These are phyloP conservation scores for Picocystis salinarum DNA, from an alignment of 139 green algal genomes.

Conservation along the genomic window DNA sequence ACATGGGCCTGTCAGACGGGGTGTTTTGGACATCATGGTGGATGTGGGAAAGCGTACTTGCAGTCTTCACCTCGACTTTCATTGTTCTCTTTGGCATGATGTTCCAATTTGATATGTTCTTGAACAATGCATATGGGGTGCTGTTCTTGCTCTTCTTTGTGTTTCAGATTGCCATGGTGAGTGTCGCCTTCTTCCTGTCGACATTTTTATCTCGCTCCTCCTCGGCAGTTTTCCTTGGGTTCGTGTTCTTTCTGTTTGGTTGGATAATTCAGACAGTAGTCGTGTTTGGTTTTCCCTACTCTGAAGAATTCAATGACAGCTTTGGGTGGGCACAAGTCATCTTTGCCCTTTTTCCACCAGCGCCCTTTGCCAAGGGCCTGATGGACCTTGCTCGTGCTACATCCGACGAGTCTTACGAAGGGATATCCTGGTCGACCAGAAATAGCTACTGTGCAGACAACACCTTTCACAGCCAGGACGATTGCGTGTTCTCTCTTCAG, in stretches of 20 bases:
- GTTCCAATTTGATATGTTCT: conserved; percentile 4
- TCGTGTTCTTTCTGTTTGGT: conserved; percentile 2
- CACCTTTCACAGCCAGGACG: too few relatives aligned
- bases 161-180: conserved; percentile 2
- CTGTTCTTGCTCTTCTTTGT: conserved; percentile 4
- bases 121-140: conserved; percentile 3
- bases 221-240: neutral
- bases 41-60: neutral
- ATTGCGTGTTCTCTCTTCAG: too few relatives aligned
- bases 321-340: neutral
- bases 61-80: neutral
- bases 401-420: too few relatives aligned
- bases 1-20: neutral
- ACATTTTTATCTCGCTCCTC: neutral
- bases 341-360: neutral
- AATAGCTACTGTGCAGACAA: too few relatives aligned
- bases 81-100: conserved; percentile 5
- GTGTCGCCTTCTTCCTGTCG: conserved; percentile 2
- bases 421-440: too few relatives aligned
- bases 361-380: neutral
- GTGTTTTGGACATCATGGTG: conserved; percentile 3
- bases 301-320: neutral
- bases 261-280: conserved; percentile 4
- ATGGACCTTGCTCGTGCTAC: conserved; percentile 1
- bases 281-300: conserved; percentile 1